These are phyloP conservation scores for Serendipita indica DNA, from an alignment of 768 basidiomycete species.

Conservation along the genomic window DNA sequence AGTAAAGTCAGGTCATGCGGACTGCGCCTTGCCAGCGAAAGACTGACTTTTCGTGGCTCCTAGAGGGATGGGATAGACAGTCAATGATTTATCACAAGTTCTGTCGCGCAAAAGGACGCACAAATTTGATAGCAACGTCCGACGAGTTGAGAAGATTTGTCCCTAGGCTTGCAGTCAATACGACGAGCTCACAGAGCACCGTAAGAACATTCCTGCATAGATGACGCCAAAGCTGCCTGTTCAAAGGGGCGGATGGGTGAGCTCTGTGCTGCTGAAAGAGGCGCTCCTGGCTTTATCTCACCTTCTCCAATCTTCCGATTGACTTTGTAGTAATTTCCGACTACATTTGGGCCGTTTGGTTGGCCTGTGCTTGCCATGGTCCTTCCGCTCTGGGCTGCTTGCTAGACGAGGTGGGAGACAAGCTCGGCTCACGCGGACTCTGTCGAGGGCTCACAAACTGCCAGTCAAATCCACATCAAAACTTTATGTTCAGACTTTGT, in stretches of 20 bases:
- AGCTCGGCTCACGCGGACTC: too few relatives aligned
- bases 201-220: constrained; percentile 47
- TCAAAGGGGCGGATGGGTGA: neutral
- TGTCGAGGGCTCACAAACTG: too few relatives aligned
- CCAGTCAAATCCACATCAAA: too few relatives aligned
- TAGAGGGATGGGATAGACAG: constrained; percentile 22
- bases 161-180: constrained; percentile 32
- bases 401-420: too few relatives aligned
- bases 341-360: constrained; percentile 28
- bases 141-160: constrained; percentile 97
- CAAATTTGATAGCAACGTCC: constrained; percentile 99
- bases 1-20: neutral
- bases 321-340: constrained; percentile 93
- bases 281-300: neutral
- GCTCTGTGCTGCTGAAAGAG: neutral
- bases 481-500: too few relatives aligned
- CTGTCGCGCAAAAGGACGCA: constrained; percentile 32
- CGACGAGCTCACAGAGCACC: neutral
- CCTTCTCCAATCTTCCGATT: constrained; percentile 96
- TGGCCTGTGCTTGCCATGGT: constrained; percentile 2
- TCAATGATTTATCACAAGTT: constrained; percentile 10
- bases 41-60: constrained; percentile 55
- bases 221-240: constrained; percentile 92
- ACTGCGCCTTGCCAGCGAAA: neutral
- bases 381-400: too few relatives aligned